Evolutionary conservation across 1,284 basidiomycete species (phyloP).

Genomic region (Sanguinoderma infundibulare): DNA sequence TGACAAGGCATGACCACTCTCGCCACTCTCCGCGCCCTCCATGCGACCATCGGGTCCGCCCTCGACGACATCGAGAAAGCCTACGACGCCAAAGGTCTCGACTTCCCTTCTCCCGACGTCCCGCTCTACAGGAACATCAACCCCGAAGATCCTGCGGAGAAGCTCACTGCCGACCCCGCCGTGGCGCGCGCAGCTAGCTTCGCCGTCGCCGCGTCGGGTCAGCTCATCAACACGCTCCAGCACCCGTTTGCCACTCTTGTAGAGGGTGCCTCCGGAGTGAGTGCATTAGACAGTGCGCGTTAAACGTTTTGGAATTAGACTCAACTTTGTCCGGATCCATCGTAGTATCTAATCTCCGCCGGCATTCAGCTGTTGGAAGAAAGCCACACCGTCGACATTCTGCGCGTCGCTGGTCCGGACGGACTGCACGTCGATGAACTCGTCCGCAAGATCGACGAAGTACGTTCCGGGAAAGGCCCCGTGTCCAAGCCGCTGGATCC

Average conservation of each 20-base stretch:
- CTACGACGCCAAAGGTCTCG: slow-evolving; percentile 39
- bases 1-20: slow-evolving; percentile 47
- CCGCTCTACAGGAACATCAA: slow-evolving; percentile 1
- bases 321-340: neutral
- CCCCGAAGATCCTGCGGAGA: slow-evolving; percentile 41
- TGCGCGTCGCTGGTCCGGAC: slow-evolving; percentile 57
- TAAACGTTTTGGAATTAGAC: no score
- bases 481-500: slow-evolving; percentile 8
- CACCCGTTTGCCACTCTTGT: slow-evolving; percentile 65
- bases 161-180: slow-evolving; percentile 55
- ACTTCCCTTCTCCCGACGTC: neutral
- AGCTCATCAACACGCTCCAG: slow-evolving; percentile 64
- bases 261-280: slow-evolving; percentile 64
- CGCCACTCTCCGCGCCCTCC: slow-evolving; percentile 59
- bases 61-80: slow-evolving; percentile 65
- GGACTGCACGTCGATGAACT: slow-evolving; percentile 64
- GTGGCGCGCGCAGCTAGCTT: slow-evolving; percentile 59
- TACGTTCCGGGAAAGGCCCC: slow-evolving; percentile 31
- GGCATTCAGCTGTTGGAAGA: slow-evolving; percentile 71
- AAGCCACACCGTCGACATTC: slow-evolving; percentile 64
- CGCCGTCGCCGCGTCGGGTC: slow-evolving; percentile 68
- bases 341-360: slow-evolving; percentile 68
- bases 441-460: slow-evolving; percentile 33
- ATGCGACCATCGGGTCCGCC: slow-evolving; percentile 64
- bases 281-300: slow-evolving; percentile 29